Conservation (phyloP, 371 early-diverging fungal species). For the Rhizopus delemar region DNA sequence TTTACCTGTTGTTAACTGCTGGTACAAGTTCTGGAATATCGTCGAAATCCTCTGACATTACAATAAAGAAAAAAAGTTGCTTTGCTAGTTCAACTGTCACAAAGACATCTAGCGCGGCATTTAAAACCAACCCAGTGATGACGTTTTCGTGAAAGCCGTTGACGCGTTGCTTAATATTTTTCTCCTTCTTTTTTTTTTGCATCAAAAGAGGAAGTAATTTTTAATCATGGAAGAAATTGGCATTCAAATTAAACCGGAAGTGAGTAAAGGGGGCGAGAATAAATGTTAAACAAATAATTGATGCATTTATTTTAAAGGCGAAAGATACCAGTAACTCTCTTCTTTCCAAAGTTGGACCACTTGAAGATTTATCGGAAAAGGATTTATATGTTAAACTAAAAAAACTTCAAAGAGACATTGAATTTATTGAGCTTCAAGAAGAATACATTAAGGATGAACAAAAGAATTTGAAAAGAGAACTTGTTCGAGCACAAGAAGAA, state of each 20-base stretch:
- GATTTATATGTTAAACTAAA: constrained; percentile 94
- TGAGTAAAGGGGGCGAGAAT: constrained; percentile 8
- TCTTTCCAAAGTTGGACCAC: constrained; percentile 29
- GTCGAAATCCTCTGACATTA: constrained; percentile 39
- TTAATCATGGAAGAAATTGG: constrained; percentile 49
- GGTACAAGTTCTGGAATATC: constrained; percentile 62
- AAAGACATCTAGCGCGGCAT: not conserved
- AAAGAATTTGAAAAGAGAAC: constrained; percentile 95
- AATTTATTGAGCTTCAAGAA: constrained; percentile 96
- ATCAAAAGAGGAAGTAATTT: not conserved
- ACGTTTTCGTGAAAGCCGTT: not conserved
- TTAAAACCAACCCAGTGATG: not conserved
- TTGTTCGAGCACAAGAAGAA: constrained; percentile 96
- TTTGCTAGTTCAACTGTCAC: too few relatives aligned
- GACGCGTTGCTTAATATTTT: constrained; percentile 4
- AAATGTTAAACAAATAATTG: not conserved
- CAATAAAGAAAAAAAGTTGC: not conserved
- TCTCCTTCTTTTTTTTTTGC: not conserved
- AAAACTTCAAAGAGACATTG: constrained; percentile 93
- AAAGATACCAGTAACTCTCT: constrained; percentile 27
- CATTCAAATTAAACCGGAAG: constrained; percentile 37
- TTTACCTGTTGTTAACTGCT: constrained; percentile 9
- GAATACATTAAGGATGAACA: constrained; percentile 99
- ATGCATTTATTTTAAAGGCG: constrained; percentile 12
- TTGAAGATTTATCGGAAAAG: constrained; percentile 66